These are phyloP conservation scores for Xerocomus minutiporus DNA, from an alignment of 1,284 basidiomycete genomes.

Conservation along the genomic window DNA sequence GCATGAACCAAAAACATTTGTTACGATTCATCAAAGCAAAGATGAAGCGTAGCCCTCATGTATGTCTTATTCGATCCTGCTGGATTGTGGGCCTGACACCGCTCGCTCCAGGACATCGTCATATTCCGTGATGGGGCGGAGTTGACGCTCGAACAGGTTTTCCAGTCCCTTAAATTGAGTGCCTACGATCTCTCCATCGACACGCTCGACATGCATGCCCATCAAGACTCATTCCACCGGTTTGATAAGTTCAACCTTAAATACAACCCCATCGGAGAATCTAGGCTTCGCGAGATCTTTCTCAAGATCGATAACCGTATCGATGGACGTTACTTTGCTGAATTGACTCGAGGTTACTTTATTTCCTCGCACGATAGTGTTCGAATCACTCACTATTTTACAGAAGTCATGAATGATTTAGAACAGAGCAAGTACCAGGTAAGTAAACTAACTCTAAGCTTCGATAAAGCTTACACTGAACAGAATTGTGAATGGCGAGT, in stretches of 20 bases:
- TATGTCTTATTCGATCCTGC: constrained; percentile 29
- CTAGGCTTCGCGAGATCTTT: constrained; percentile 94
- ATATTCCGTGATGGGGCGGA: constrained; percentile 92
- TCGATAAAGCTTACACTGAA: constrained; percentile 7
- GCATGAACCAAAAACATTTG: constrained; percentile 99
- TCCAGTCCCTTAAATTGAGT: constrained; percentile 90
- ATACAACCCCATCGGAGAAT: constrained; percentile 95
- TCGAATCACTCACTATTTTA: constrained; percentile 1
- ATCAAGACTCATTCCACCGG: constrained; percentile 95
- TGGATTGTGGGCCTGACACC: not conserved
- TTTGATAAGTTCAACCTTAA: constrained; percentile 96
- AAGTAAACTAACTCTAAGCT: not conserved
- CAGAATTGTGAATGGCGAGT: constrained; percentile 96
- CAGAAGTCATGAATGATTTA: constrained; percentile 94
- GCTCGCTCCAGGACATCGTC: constrained; percentile 73
- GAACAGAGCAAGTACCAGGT: constrained; percentile 99
- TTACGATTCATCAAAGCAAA: constrained; percentile 98
- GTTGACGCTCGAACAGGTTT: constrained; percentile 90
- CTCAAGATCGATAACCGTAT: constrained; percentile 97
- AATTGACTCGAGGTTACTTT: constrained; percentile 77
- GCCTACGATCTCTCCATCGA: constrained; percentile 99
- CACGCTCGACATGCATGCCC: constrained; percentile 99
- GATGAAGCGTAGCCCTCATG: constrained; percentile 80
- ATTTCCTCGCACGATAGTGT: not conserved
- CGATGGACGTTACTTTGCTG: constrained; percentile 89